Percentiles rank a stretch among this genome's conserved stretches.
phyloP scores from a whole-genome alignment of 148 eudicot genomes.

The Nepenthes mirabilis region DNA sequence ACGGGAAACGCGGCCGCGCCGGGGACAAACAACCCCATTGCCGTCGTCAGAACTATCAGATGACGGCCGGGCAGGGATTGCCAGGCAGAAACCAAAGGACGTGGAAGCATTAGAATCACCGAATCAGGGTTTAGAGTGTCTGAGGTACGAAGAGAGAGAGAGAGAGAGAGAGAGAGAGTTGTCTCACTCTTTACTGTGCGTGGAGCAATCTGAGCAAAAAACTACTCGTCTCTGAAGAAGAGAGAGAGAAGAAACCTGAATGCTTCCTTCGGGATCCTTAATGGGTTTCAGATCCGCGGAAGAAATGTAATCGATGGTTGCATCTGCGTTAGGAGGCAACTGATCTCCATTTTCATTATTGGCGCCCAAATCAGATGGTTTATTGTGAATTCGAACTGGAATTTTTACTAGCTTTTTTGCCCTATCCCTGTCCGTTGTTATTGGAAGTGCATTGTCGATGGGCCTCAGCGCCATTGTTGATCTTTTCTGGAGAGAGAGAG shows the following conservation, averaged over 20 bases:
- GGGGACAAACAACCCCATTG: too few species aligned
- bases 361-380: constrained; percentile 17
- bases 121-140: background rate
- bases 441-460: constrained; percentile 44
- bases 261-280: constrained; percentile 44
- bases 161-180: background rate
- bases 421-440: constrained; percentile 22
- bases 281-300: constrained; percentile 63
- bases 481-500: background rate
- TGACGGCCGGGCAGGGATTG: too few species aligned
- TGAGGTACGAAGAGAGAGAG: background rate
- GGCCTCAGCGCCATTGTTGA: constrained; percentile 41
- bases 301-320: constrained; percentile 53
- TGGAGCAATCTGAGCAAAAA: too few species aligned
- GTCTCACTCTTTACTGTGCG: too few species aligned
- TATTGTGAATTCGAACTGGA: constrained; percentile 8
- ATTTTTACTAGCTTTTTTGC: constrained; percentile 41
- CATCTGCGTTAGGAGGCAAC: constrained; percentile 3
- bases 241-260: constrained; percentile 29
- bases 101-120: background rate
- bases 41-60: too few species aligned
- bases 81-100: too few species aligned
- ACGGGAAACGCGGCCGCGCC: too few species aligned
- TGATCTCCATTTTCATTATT: constrained; percentile 48
- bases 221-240: too few species aligned